phyloP scores from a whole-genome alignment of 2,329 filamentous ascomycete genomes.

The Fusarium abutilonis region DNA sequence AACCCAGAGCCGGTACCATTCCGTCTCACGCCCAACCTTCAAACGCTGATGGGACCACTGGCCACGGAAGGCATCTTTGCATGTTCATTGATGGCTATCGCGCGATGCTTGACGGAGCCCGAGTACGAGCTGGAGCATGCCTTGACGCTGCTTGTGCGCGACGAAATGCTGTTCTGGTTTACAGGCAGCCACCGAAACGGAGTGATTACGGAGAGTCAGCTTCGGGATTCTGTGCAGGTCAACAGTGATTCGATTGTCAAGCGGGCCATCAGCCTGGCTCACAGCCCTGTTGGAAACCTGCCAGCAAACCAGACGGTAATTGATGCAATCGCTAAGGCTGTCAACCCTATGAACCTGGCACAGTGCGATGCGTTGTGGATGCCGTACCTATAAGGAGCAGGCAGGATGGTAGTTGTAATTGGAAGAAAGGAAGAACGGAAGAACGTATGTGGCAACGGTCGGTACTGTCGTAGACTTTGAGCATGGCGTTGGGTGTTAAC shows the following conservation, averaged over 20 bases:
- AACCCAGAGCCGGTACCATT: conserved; percentile 97
- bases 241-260: conserved; percentile 95
- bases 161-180: conserved; percentile 98
- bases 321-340: conserved; percentile 90
- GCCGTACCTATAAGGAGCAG: conserved; percentile 78
- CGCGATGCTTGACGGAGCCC: conserved; percentile 90
- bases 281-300: conserved; percentile 79
- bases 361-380: conserved; percentile 96
- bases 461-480: conserved; percentile 40
- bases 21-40: conserved; percentile 94
- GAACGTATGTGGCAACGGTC: conserved; percentile 6
- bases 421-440: conserved; percentile 9
- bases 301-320: conserved; percentile 98
- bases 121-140: conserved; percentile 93
- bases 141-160: conserved; percentile 91
- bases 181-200: conserved; percentile 75
- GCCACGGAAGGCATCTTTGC: conserved; percentile 96
- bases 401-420: conserved; percentile 9
- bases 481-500: conserved; percentile 43
- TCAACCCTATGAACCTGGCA: conserved; percentile 89
- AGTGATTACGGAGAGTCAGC: conserved; percentile 66
- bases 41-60: conserved; percentile 94
- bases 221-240: conserved; percentile 81
- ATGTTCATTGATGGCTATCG: conserved; percentile 96
- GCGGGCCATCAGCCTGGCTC: conserved; percentile 84